Percentiles rank a stretch among this genome's conserved stretches.
Evolutionary conservation across 257 asterid genomes (phyloP).

Genomic region (Nicotiana otophora): DNA sequence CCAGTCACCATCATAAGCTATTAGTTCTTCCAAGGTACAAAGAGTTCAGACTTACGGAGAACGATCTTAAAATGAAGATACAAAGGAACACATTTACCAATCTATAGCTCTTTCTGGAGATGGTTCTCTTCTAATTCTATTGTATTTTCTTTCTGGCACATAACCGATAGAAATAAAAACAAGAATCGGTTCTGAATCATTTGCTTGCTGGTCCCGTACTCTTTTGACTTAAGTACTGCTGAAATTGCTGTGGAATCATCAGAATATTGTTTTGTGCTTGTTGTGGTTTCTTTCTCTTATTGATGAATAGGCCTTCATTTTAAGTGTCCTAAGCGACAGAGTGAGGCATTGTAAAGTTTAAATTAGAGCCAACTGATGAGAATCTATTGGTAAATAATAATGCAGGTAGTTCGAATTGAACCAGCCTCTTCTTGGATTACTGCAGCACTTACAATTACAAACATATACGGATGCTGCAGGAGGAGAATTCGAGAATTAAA

Average conservation of each 20-base stretch:
- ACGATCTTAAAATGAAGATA: not conserved
- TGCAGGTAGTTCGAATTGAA: not conserved
- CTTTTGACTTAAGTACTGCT: not conserved
- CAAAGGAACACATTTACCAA: not conserved
- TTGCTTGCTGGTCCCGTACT: not conserved
- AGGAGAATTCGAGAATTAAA: not conserved
- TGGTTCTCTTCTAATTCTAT: not conserved
- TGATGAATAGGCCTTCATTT: not conserved
- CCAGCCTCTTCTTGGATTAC: not conserved
- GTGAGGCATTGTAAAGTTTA: not conserved
- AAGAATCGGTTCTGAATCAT: not conserved
- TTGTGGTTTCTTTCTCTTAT: not conserved
- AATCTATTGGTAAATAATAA: not conserved
- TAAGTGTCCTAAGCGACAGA: not conserved
- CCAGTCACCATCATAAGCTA: not conserved
- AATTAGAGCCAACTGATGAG: not conserved
- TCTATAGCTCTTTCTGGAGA: not conserved
- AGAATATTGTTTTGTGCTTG: not conserved
- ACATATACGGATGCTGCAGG: not conserved
- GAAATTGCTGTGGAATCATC: not conserved
- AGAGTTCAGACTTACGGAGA: not conserved
- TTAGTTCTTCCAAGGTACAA: not conserved
- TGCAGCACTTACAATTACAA: not conserved
- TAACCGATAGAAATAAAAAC: not conserved
- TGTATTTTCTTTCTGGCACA: not conserved